A percentile compares a stretch with the other conserved stretches of the same genome.
These are phyloP conservation scores for Fomitopsis pinicola DNA, from an alignment of 1,284 basidiomycete genomes.

Conservation along the genomic window DNA sequence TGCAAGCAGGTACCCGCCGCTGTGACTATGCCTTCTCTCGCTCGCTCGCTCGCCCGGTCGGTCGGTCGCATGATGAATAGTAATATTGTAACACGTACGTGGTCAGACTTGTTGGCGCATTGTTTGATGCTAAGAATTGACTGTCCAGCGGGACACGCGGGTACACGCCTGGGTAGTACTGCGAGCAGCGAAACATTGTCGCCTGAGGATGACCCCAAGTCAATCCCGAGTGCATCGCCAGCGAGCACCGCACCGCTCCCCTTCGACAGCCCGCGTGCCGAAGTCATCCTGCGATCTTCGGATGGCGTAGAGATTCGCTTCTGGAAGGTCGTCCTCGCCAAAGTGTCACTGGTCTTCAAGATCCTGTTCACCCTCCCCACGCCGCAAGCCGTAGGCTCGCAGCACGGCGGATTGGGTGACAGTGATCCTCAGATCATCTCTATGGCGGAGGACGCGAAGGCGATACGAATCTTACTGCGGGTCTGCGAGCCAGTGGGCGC, in stretches of 20 bases:
- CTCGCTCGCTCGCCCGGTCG: too few relatives aligned
- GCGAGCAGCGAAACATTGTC: too few relatives aligned
- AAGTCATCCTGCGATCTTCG: constrained; percentile 43
- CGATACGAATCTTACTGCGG: constrained; percentile 8
- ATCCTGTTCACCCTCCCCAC: not conserved
- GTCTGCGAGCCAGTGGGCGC: constrained; percentile 11
- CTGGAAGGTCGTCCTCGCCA: constrained; percentile 37
- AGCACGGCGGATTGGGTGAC: too few relatives aligned
- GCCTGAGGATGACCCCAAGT: too few relatives aligned
- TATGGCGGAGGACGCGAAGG: constrained; percentile 3
- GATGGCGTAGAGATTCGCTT: constrained; percentile 41
- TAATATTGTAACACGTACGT: too few relatives aligned
- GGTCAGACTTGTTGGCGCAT: too few relatives aligned
- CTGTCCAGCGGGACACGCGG: too few relatives aligned
- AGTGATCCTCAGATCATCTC: not conserved
- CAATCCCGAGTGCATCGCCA: not conserved
- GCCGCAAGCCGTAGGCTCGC: not conserved
- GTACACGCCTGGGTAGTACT: too few relatives aligned
- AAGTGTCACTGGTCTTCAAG: constrained; percentile 40
- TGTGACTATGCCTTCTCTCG: too few relatives aligned
- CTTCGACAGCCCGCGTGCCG: constrained; percentile 12
- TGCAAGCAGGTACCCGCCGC: too few relatives aligned
- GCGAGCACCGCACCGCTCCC: not conserved
- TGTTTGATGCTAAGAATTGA: too few relatives aligned
- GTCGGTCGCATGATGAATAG: too few relatives aligned